Conservation (phyloP, 768 basidiomycete species). For the Fomitopsis pulvina region DNA sequence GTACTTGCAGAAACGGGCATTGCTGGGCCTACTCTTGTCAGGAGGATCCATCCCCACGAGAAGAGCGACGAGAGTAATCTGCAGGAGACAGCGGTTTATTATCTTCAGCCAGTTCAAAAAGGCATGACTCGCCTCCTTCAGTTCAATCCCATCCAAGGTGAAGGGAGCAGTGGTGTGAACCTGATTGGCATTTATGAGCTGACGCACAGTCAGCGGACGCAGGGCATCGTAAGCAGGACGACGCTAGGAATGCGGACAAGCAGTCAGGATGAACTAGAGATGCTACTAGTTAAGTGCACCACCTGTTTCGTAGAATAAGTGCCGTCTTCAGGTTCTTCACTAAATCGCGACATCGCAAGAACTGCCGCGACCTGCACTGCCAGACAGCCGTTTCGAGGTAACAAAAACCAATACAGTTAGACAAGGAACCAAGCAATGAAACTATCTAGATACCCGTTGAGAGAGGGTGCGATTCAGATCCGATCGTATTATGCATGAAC, state of each 20-base stretch:
- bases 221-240: constrained; percentile 2
- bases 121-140: constrained; percentile 26
- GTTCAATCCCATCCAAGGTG: constrained; percentile 37
- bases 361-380: neutral
- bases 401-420: too few species aligned
- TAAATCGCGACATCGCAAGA: neutral
- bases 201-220: constrained; percentile 53
- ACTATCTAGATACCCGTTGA: too few species aligned
- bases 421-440: too few species aligned
- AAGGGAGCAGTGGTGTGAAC: constrained; percentile 36
- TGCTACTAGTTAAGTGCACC: neutral
- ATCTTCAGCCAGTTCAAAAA: neutral
- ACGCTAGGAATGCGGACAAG: neutral
- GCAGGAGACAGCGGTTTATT: constrained; percentile 23
- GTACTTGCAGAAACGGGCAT: constrained; percentile 12
- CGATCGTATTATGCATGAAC: too few species aligned
- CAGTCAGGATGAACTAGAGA: neutral
- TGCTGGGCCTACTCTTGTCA: constrained; percentile 17
- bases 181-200: constrained; percentile 39
- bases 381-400: neutral
- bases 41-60: constrained; percentile 10
- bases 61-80: constrained; percentile 49
- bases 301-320: neutral
- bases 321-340: neutral
- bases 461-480: too few species aligned